Evolutionary conservation across 2,329 filamentous ascomycete species (phyloP).

Genomic region (Pseudophaeomoniella oleicola): DNA sequence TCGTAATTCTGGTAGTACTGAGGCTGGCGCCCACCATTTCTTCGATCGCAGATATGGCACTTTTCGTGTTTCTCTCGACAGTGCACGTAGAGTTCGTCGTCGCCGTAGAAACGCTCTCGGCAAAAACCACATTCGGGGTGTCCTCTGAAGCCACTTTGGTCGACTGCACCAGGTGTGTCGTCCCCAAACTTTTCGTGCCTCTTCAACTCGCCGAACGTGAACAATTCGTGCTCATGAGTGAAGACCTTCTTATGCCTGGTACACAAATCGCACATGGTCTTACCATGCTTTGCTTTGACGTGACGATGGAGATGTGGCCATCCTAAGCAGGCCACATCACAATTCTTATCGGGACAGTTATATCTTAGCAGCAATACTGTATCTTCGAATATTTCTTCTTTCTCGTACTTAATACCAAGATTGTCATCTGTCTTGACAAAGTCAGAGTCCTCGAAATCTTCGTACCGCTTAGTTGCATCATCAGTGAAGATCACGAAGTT

Average conservation of each 20-base stretch:
- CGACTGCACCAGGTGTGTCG: constrained; percentile 72
- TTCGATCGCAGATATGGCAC: constrained; percentile 83
- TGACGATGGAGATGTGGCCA: constrained; percentile 70
- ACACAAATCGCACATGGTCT: constrained; percentile 83
- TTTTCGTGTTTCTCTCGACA: constrained; percentile 88
- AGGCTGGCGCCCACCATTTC: constrained; percentile 47
- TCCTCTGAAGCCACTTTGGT: constrained; percentile 92
- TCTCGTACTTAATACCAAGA: constrained; percentile 83
- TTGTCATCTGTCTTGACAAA: constrained; percentile 69
- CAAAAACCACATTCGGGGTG: constrained; percentile 94
- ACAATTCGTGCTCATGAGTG: constrained; percentile 92
- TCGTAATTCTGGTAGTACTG: constrained; percentile 90
- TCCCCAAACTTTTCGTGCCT: constrained; percentile 85
- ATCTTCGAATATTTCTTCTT: constrained; percentile 78
- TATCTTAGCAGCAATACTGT: constrained; percentile 78
- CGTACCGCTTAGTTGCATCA: constrained; percentile 62
- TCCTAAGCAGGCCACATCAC: constrained; percentile 70
- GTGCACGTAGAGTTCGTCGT: constrained; percentile 87
- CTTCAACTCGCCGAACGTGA: constrained; percentile 64
- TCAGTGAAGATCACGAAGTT: constrained; percentile 83
- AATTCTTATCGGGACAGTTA: constrained; percentile 79
- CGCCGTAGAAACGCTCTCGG: constrained; percentile 80
- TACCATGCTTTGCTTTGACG: constrained; percentile 67
- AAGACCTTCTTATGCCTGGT: constrained; percentile 95
- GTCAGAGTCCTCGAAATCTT: constrained; percentile 63